phyloP scores from a whole-genome alignment of 768 basidiomycete genomes.

The Phaeotremella skinneri region DNA sequence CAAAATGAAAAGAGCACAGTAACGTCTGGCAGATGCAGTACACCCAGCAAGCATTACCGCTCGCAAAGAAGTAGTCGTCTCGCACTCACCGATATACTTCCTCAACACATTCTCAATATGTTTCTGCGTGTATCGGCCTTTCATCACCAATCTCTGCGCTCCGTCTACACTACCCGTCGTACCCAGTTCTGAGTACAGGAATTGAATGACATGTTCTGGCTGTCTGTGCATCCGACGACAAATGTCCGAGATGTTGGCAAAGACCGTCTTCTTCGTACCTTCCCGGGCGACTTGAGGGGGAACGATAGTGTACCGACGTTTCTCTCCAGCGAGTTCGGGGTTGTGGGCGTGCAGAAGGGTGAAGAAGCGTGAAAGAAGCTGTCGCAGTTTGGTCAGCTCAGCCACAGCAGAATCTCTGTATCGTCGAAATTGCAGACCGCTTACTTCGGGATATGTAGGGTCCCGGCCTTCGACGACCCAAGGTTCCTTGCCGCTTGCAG shows the following conservation, averaged over 20 bases:
- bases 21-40: background rate
- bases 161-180: conserved; percentile 95
- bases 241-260: conserved; percentile 94
- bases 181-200: conserved; percentile 96
- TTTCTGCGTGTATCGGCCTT: conserved; percentile 96
- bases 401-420: background rate
- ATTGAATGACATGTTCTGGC: conserved; percentile 96
- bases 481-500: conserved; percentile 59
- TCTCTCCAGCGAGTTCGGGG: conserved; percentile 81
- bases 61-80: background rate
- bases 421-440: conserved; percentile 38
- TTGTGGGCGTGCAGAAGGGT: conserved; percentile 86
- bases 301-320: conserved; percentile 88
- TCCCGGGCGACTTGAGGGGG: conserved; percentile 92
- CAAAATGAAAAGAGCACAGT: background rate
- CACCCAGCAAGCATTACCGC: background rate
- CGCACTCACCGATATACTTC: conserved; percentile 82
- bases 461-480: conserved; percentile 93
- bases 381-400: conserved; percentile 1
- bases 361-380: conserved; percentile 94
- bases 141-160: conserved; percentile 86
- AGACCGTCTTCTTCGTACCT: conserved; percentile 96
- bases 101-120: conserved; percentile 95
- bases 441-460: conserved; percentile 90
- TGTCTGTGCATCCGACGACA: conserved; percentile 97